Conservation (phyloP, 371 early-diverging fungal genomes). For the Mucor circinelloides region DNA sequence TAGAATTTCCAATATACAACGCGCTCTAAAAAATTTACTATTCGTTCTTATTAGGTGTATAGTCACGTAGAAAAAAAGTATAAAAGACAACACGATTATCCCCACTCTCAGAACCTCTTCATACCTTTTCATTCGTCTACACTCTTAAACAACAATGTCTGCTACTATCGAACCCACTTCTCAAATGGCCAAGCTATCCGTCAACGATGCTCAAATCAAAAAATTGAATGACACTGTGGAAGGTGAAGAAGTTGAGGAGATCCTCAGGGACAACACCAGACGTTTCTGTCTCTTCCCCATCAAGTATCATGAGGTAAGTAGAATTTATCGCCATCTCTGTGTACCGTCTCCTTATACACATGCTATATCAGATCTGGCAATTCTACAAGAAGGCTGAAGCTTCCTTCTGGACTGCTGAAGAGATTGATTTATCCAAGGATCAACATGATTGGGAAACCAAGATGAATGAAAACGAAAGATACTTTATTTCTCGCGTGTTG, state of each 20-base stretch:
- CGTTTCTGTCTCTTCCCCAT: conserved; percentile 85
- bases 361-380: conserved; percentile 77
- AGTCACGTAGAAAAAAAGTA: conserved; percentile 2
- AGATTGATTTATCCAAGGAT: conserved; percentile 98
- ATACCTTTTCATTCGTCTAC: not conserved
- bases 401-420: conserved; percentile 99
- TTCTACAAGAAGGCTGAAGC: conserved; percentile 99
- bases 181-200: conserved; percentile 17
- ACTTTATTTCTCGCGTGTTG: conserved; percentile 95
- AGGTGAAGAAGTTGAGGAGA: conserved; percentile 44
- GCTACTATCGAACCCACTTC: conserved; percentile 6
- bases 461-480: conserved; percentile 90
- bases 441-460: conserved; percentile 90
- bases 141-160: not conserved
- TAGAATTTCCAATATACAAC: not conserved
- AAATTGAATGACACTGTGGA: conserved; percentile 7
- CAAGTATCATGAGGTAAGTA: conserved; percentile 46
- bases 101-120: not conserved
- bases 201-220: conserved; percentile 12
- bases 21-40: not conserved
- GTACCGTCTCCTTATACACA: not conserved
- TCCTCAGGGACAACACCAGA: conserved; percentile 71
- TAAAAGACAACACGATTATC: not conserved
- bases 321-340: not conserved
- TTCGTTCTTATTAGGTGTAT: not conserved